Evolutionary conservation across 306 rosid genomes (phyloP).

Genomic region (Mucuna pruriens): DNA sequence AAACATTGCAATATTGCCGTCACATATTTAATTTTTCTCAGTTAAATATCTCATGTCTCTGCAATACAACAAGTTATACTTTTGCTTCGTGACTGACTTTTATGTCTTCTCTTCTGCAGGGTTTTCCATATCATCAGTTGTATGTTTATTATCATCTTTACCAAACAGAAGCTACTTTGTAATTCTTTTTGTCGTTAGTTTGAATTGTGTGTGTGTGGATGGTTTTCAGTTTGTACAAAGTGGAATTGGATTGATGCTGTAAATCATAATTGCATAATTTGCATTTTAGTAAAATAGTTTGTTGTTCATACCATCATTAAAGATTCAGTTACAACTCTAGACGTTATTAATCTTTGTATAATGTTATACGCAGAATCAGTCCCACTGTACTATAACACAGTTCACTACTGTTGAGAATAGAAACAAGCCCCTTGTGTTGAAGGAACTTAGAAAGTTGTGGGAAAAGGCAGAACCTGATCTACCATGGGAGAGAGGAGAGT

Average conservation of each 20-base stretch:
- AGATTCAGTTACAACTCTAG: slow-evolving; percentile 9
- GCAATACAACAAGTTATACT: neutral
- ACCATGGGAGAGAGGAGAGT: slow-evolving; percentile 82
- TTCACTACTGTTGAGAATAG: slow-evolving; percentile 60
- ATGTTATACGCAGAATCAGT: slow-evolving; percentile 61
- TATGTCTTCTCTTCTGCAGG: neutral
- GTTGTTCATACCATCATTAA: slow-evolving; percentile 14
- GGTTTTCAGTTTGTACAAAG: slow-evolving; percentile 25
- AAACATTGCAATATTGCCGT: neutral
- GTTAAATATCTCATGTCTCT: neutral
- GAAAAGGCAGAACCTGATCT: slow-evolving; percentile 62
- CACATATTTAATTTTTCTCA: neutral
- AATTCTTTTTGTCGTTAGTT: slow-evolving; percentile 5
- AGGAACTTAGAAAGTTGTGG: slow-evolving; percentile 88
- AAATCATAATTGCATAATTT: neutral
- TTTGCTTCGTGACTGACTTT: neutral
- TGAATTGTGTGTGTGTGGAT: neutral
- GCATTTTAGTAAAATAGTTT: neutral
- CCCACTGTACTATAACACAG: slow-evolving; percentile 67
- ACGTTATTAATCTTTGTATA: slow-evolving; percentile 19
- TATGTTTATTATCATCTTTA: neutral
- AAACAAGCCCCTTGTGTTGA: slow-evolving; percentile 70
- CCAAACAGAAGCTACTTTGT: neutral
- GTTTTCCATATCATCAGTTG: neutral
- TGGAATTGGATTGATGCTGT: slow-evolving; percentile 19